Evolutionary conservation across 768 basidiomycete genomes (phyloP), one percentile per base, ranked within the genome.

Genomic region (Pleurotus sapidus): DNA sequence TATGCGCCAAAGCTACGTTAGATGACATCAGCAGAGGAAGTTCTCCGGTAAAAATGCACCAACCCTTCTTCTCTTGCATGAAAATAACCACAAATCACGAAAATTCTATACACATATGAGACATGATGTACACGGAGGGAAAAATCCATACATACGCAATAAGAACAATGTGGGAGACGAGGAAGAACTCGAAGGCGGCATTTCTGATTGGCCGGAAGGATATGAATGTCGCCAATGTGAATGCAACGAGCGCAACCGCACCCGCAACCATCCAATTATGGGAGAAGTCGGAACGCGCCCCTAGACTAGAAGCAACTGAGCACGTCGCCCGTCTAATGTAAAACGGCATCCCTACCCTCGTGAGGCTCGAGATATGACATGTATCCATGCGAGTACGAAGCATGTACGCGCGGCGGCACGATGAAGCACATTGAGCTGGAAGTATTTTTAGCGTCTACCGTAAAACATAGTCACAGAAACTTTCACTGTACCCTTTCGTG

Each of bases 341-440:
- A 15, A 25, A 49, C 55, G 11, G 30, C 7, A 43, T 8, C 43
- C 23, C 24, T 58, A 72, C 73, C 67, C 69, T 17, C 65, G 64
- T 8, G 67, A 60, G 53, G 68, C 59, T 55, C 71, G 63, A 15
- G 66, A 62, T 27, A 72, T 61, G 15, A 72, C 70, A 57, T 81
- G 78, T n/a, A 78, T 66, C 77, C 77, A 79, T 18, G 78, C 61
- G 18, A 80, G 65, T 11, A 79, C 49, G 34, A 79, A 64, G 56
- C 74, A 65, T 17, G 74, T 72, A 17, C 78, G 69, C 8, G 77
- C 73, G 11, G 77, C 71, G 37, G 76, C 75, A 12, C 78, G 75
- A 62, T 80, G 78, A 53, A 81, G 68, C 20, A 78, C 66, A 39
- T 78, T 78, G 20, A 81, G 66, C 77, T 79, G 57, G 12, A 39